These are phyloP conservation scores for Debaryomyces fabryi DNA, from an alignment of 1,139 yeast genomes.

Conservation along the genomic window DNA sequence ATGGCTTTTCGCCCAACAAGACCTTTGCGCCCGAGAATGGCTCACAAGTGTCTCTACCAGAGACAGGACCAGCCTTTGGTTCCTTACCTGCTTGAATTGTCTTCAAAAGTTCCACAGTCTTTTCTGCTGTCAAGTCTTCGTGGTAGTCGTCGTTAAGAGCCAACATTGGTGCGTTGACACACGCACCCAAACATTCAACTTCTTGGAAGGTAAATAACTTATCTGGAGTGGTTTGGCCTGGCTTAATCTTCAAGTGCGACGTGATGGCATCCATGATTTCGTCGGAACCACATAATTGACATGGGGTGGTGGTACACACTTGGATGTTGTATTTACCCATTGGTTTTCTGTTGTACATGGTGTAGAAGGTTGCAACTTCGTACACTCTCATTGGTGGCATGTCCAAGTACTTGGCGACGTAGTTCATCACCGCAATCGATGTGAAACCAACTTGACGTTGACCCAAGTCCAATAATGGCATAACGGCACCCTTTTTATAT, in stretches of 20 bases:
- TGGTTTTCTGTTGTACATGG: slow-evolving; percentile 88
- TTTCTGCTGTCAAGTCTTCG: slow-evolving; percentile 79
- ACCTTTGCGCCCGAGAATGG: slow-evolving; percentile 74
- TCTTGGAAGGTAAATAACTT: slow-evolving; percentile 80
- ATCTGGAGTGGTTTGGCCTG: slow-evolving; percentile 81
- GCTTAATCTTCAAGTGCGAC: slow-evolving; percentile 62
- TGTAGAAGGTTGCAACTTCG: slow-evolving; percentile 91
- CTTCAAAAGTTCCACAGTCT: slow-evolving; percentile 62
- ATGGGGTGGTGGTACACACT: slow-evolving; percentile 89
- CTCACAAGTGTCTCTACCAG: slow-evolving; percentile 73
- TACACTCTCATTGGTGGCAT: slow-evolving; percentile 96
- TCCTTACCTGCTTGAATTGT: slow-evolving; percentile 66
- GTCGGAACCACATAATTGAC: slow-evolving; percentile 85
- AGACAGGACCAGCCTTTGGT: slow-evolving; percentile 67
- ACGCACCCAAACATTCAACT: slow-evolving; percentile 91
- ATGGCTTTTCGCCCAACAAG: slow-evolving; percentile 62
- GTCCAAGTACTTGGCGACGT: slow-evolving; percentile 81
- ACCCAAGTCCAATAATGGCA: slow-evolving; percentile 86
- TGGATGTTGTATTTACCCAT: slow-evolving; percentile 86
- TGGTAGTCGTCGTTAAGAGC: slow-evolving; percentile 82
- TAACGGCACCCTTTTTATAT: slow-evolving; percentile 84
- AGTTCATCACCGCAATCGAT: slow-evolving; percentile 89
- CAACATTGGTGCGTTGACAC: slow-evolving; percentile 90
- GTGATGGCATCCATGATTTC: slow-evolving; percentile 72
- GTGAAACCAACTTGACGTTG: slow-evolving; percentile 90